Conservation (phyloP, 139 green algal genomes). For the Nannochloris sp. region DNA sequence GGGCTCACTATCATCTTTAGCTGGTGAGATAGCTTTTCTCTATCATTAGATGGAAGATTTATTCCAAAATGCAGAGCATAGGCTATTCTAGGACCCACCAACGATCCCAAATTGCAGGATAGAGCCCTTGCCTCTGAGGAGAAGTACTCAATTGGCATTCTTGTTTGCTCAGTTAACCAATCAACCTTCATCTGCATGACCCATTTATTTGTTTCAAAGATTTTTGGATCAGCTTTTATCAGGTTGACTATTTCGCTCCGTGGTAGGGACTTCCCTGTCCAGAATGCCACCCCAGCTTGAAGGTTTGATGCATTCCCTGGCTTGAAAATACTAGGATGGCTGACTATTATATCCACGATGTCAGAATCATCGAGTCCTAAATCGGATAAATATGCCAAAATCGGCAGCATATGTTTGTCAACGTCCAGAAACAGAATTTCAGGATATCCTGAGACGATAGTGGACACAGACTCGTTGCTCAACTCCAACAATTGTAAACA, state of each 20-base stretch:
- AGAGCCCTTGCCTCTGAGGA: neutral
- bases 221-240: conserved; percentile 1
- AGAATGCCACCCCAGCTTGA: conserved; percentile 14
- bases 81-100: neutral
- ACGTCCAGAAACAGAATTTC: conserved; percentile 13
- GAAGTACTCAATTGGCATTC: conserved; percentile 10
- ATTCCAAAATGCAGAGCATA: conserved; percentile 4
- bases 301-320: neutral
- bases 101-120: neutral
- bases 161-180: conserved; percentile 21
- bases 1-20: too few relatives aligned
- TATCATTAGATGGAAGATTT: neutral
- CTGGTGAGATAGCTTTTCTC: neutral
- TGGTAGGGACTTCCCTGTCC: conserved; percentile 17
- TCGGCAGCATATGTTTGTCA: conserved; percentile 15
- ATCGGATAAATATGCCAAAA: conserved; percentile 19
- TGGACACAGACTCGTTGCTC: neutral
- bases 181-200: conserved; percentile 18
- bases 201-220: neutral
- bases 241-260: neutral
- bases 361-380: neutral
- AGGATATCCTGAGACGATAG: conserved; percentile 6
- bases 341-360: neutral
- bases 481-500: conserved; percentile 17
- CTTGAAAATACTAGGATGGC: neutral